These are phyloP conservation scores for Malus domestica DNA, from an alignment of 306 rosid species.

Conservation along the genomic window DNA sequence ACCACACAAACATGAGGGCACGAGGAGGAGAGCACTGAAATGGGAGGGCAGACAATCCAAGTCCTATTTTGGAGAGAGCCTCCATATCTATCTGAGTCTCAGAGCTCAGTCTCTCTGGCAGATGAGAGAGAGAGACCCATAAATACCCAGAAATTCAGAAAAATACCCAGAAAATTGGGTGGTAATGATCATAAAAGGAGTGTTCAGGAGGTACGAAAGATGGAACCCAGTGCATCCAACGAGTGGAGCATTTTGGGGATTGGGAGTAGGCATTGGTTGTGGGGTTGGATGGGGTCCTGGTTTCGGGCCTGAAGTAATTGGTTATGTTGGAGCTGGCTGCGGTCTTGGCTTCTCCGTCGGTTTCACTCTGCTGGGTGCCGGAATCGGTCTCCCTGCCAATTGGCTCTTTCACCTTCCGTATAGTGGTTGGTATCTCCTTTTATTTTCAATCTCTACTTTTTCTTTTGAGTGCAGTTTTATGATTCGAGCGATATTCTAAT, in stretches of 20 bases:
- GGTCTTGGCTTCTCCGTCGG: slow-evolving; percentile 91
- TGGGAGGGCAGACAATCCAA: too few relatives aligned
- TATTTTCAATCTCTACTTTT: background rate
- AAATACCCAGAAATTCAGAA: background rate
- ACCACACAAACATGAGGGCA: too few relatives aligned
- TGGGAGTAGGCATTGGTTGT: slow-evolving; percentile 93
- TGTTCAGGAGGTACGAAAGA: slow-evolving; percentile 57
- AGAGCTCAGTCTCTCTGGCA: background rate
- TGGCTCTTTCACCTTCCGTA: slow-evolving; percentile 43
- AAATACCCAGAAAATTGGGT: background rate
- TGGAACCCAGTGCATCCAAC: slow-evolving; percentile 97
- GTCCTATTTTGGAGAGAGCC: too few relatives aligned
- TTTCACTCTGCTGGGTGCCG: slow-evolving; percentile 67
- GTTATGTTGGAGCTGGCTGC: slow-evolving; percentile 95
- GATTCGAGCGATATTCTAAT: too few relatives aligned
- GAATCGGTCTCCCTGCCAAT: slow-evolving; percentile 79
- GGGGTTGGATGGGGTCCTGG: slow-evolving; percentile 99
- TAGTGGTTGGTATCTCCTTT: slow-evolving; percentile 31
- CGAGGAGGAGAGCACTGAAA: too few relatives aligned
- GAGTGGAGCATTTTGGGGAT: slow-evolving; percentile 85
- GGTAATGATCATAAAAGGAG: slow-evolving; percentile 71
- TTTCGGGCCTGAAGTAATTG: slow-evolving; percentile 90
- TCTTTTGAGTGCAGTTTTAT: background rate
- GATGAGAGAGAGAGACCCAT: background rate
- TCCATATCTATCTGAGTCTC: background rate